These are phyloP conservation scores for Cutaneotrichosporon sp. DNA, from an alignment of 1,284 basidiomycete species.

Conservation along the genomic window DNA sequence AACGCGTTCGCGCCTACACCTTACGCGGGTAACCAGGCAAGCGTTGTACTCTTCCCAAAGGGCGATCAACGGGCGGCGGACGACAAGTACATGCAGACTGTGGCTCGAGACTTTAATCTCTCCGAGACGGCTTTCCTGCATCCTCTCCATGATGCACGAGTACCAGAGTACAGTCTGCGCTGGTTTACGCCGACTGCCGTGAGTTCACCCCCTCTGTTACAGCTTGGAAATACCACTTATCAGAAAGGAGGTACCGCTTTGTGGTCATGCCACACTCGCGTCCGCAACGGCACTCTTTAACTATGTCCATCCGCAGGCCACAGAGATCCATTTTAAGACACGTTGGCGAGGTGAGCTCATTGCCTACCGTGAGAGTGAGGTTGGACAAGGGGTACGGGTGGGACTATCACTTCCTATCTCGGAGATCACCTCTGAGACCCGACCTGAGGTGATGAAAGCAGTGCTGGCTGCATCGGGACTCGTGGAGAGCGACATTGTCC, in stretches of 20 bases:
- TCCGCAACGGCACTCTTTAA: slow-evolving; percentile 30
- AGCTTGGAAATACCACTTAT: no score
- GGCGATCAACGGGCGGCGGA: slow-evolving; percentile 23
- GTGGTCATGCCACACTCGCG: slow-evolving; percentile 42
- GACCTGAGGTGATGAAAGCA: not conserved
- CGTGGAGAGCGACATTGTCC: slow-evolving; percentile 5
- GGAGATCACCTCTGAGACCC: slow-evolving; percentile 1
- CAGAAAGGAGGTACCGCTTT: slow-evolving; percentile 35
- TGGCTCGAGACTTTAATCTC: slow-evolving; percentile 36
- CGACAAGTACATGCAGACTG: slow-evolving; percentile 25
- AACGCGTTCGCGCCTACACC: slow-evolving; percentile 38
- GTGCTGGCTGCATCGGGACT: not conserved
- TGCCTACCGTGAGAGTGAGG: slow-evolving; percentile 18
- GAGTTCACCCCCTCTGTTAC: not conserved
- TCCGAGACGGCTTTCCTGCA: slow-evolving; percentile 39
- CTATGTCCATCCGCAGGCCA: slow-evolving; percentile 18
- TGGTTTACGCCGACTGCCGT: slow-evolving; percentile 34
- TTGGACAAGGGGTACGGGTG: slow-evolving; percentile 29
- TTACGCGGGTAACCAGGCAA: slow-evolving; percentile 40
- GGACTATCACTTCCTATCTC: slow-evolving; percentile 70
- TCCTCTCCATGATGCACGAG: slow-evolving; percentile 11
- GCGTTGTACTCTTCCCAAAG: slow-evolving; percentile 31
- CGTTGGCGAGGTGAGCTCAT: slow-evolving; percentile 29
- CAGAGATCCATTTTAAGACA: slow-evolving; percentile 26
- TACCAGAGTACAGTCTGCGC: slow-evolving; percentile 27